These are phyloP conservation scores for Gamarada debralockiae DNA, from an alignment of 495 filamentous ascomycete genomes.

Conservation along the genomic window DNA sequence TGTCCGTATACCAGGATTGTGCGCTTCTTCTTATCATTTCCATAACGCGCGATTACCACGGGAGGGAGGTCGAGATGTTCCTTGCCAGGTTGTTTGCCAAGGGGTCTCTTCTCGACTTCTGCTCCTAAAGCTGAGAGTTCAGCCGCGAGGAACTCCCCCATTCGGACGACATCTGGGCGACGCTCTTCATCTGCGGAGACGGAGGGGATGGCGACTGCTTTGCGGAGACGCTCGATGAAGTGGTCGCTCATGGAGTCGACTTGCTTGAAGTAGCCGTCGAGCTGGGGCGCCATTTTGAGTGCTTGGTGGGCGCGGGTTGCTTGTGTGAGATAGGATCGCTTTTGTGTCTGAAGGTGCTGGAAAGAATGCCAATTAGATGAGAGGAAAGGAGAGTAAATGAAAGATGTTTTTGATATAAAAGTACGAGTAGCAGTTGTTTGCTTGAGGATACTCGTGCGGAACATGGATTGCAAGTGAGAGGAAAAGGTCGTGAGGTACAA, in stretches of 20 bases:
- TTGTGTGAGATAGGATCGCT: constrained; percentile 39
- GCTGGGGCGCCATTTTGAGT: constrained; percentile 76
- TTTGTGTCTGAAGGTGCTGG: not conserved
- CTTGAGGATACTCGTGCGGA: not conserved
- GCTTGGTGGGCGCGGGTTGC: constrained; percentile 42
- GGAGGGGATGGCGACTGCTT: constrained; percentile 94
- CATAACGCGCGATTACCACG: constrained; percentile 87
- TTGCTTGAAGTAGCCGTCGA: constrained; percentile 83
- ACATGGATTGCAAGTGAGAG: not conserved
- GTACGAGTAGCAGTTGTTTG: not conserved
- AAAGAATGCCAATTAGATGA: not conserved
- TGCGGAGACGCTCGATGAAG: constrained; percentile 90
- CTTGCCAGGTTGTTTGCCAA: constrained; percentile 87
- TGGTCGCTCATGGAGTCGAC: constrained; percentile 74
- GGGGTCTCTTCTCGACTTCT: constrained; percentile 71
- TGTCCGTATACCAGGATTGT: constrained; percentile 97
- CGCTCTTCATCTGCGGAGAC: constrained; percentile 87
- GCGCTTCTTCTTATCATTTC: constrained; percentile 83
- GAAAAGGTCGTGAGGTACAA: not conserved
- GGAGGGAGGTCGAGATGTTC: constrained; percentile 90
- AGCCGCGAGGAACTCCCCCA: constrained; percentile 85
- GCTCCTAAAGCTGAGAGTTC: constrained; percentile 84
- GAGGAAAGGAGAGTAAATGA: not conserved
- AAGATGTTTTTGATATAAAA: not conserved
- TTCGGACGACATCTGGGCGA: constrained; percentile 87